Base-by-base conservation (phyloP, 2,329 filamentous ascomycete genomes). In the Nigrospora sphaerica region DNA sequence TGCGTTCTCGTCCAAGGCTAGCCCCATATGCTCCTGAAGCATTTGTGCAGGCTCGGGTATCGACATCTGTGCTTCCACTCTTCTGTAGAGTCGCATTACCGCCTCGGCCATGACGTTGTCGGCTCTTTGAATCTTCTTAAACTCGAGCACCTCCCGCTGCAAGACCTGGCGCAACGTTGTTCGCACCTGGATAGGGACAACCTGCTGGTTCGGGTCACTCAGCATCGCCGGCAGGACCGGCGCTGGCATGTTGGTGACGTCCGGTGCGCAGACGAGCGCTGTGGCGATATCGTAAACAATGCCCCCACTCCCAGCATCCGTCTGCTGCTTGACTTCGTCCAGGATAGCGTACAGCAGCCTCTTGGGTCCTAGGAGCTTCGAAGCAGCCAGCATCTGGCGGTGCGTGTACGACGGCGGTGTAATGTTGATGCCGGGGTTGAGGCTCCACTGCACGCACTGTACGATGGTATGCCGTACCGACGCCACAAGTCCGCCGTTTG, bases 371-470 rank as follows among this genome's bases (percentile, higher is more conserved):
- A 86, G 65, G 32, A 86, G 69, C 46, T 77, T 75, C 33, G 80
- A 63, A 0, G 76, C 80, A 0, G 76, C 73, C 10, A 87, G 73
- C 3, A 89, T 68, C 52, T 86, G 83, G 5, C 83, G 80, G 58
- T 90, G 85, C 0, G 84, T 87, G 61, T 91, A 92, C 12, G 76
- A 73, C 0, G 85, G 73, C 2, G 79, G 78, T 67, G 77, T 77
- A 32, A 69, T 68, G 47, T 75, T 79, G 33, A 75, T 63, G 5
- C 67, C 68, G 0, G 78, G 74, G 43, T 81, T 74, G 35, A 80
- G 65, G 32, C 75, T 79, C 87, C 87, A 92, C 42, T 81, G 73
- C 2, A 83, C 72, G 5, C 91, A 74, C 1, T 70, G 72, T 45
- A 81, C 77, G 1, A 88, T 68, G 0, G 78, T 81, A 45, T 79